phyloP scores from a whole-genome alignment of 1,284 basidiomycete species.

The Rhodotorula sp. region DNA sequence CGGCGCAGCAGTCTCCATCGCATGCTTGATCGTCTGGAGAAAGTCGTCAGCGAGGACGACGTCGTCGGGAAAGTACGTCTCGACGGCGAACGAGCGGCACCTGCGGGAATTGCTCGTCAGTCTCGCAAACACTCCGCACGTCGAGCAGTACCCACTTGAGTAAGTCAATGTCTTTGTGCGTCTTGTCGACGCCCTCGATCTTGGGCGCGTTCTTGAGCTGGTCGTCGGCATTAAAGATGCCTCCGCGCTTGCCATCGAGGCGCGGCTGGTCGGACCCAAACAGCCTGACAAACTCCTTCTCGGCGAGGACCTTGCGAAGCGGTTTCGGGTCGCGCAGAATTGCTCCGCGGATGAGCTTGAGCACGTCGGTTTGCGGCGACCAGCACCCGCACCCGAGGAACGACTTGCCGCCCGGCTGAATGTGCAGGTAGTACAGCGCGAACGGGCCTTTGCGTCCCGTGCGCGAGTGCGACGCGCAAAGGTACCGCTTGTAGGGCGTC shows the following conservation, averaged over 20 bases:
- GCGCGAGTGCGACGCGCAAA: conserved; percentile 41
- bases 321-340: conserved; percentile 44
- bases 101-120: conserved; percentile 8
- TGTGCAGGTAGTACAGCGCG: conserved; percentile 41
- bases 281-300: conserved; percentile 44
- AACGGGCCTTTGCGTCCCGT: conserved; percentile 47
- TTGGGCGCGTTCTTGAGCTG: conserved; percentile 47
- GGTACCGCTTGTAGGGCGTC: conserved; percentile 42
- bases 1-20: conserved; percentile 34
- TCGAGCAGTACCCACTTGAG: conserved; percentile 35
- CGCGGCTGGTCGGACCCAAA: conserved; percentile 42
- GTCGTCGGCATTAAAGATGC: conserved; percentile 45
- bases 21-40: conserved; percentile 25
- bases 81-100: conserved; percentile 42
- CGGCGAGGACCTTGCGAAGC: conserved; percentile 43
- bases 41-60: conserved; percentile 38
- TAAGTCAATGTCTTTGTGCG: conserved; percentile 48
- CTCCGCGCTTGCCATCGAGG: conserved; percentile 29
- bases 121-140: not conserved
- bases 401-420: conserved; percentile 38
- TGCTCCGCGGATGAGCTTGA: conserved; percentile 44
- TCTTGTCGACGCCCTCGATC: conserved; percentile 47
- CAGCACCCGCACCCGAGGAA: conserved; percentile 49
- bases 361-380: conserved; percentile 44
- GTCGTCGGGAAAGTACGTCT: conserved; percentile 41